Evolutionary conservation across 306 rosid species (phyloP).

Genomic region (Cicer cuneatum): DNA sequence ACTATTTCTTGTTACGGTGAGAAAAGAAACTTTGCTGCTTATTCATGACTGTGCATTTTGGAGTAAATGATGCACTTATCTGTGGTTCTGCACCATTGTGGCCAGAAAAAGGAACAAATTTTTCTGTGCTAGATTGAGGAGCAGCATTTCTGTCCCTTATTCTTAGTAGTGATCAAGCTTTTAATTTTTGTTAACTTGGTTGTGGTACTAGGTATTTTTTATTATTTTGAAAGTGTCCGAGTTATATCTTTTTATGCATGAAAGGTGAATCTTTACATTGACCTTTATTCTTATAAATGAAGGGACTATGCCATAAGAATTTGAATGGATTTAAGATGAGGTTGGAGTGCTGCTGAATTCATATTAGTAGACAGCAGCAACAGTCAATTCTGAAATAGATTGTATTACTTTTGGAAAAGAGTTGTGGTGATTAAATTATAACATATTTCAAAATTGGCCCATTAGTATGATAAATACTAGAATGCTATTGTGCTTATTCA

Average conservation of each 20-base stretch:
- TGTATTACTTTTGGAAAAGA: not conserved
- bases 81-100: constrained; percentile 6
- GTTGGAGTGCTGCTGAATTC: constrained; percentile 9
- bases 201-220: not conserved
- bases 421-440: not conserved
- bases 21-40: constrained; percentile 16
- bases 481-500: not conserved
- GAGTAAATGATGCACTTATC: not conserved
- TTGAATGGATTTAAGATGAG: constrained; percentile 26
- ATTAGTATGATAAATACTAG: not conserved
- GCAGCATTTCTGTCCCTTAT: constrained; percentile 26
- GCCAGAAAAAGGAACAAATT: constrained; percentile 5
- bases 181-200: not conserved
- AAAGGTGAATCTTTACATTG: constrained; percentile 9
- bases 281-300: not conserved
- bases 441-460: not conserved
- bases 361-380: constrained; percentile 1
- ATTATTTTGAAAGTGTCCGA: not conserved
- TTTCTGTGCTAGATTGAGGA: constrained; percentile 4
- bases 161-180: constrained; percentile 26
- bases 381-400: not conserved
- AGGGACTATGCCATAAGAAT: not conserved
- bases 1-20: constrained; percentile 19
- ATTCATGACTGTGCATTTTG: constrained; percentile 23
- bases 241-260: constrained; percentile 12